Conservation (phyloP, 768 basidiomycete genomes). For the Serendipita vermifera region DNA sequence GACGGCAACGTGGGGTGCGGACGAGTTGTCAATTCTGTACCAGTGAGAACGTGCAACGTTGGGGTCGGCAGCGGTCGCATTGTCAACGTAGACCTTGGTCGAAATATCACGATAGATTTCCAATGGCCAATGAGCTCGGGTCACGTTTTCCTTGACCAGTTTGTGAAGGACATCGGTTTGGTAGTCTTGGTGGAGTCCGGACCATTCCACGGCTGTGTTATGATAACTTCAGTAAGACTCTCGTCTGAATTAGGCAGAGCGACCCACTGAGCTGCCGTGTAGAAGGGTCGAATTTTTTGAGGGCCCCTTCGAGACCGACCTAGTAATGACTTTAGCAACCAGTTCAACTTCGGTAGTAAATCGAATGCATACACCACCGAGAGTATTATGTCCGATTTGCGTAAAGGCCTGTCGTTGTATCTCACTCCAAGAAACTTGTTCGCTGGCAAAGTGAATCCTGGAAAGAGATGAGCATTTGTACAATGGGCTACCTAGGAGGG, state of each 20-base stretch:
- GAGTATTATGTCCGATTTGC: neutral
- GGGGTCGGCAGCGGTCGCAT: neutral
- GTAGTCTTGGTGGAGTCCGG: neutral
- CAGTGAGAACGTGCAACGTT: neutral
- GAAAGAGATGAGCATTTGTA: too few relatives aligned
- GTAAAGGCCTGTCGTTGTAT: neutral
- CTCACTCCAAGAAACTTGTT: neutral
- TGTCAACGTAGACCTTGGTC: neutral
- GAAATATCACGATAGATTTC: neutral
- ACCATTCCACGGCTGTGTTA: too few relatives aligned
- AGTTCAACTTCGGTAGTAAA: neutral
- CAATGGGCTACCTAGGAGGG: too few relatives aligned
- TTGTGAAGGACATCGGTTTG: neutral
- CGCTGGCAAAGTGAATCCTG: neutral
- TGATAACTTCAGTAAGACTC: too few relatives aligned
- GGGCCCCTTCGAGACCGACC: too few relatives aligned
- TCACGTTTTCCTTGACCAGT: neutral
- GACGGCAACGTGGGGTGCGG: neutral
- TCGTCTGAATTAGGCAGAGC: too few relatives aligned
- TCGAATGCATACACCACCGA: neutral
- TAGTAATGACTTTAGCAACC: neutral
- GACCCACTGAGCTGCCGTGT: too few relatives aligned
- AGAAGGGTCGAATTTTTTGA: too few relatives aligned
- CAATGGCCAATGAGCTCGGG: neutral
- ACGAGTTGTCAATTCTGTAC: neutral